These are phyloP conservation scores for Candida dendrica DNA, from an alignment of 805 yeast genomes.

Conservation along the genomic window DNA sequence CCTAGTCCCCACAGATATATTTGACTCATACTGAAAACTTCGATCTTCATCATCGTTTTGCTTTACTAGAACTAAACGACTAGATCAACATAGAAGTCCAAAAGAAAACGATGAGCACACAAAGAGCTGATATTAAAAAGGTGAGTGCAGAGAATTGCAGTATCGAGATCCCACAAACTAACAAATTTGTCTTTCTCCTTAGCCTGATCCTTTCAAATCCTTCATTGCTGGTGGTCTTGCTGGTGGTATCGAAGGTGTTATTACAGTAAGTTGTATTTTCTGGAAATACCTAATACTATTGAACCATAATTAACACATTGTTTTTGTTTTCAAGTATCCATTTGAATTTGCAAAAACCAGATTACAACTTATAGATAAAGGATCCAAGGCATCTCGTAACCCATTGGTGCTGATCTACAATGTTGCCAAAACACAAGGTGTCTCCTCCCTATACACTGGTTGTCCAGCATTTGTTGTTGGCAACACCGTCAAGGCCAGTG, in stretches of 20 bases:
- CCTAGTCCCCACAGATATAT: no score
- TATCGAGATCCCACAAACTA: no score
- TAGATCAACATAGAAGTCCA: no score
- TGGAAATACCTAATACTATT: no score
- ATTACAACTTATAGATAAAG: slow-evolving; percentile 69
- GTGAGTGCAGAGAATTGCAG: no score
- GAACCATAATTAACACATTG: slow-evolving; percentile 1
- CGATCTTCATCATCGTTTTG: no score
- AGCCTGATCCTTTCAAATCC: slow-evolving; percentile 65
- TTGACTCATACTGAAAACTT: no score
- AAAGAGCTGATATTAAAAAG: no score
- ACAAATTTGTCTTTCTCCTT: not conserved
- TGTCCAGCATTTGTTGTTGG: slow-evolving; percentile 97
- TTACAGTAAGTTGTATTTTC: slow-evolving; percentile 54
- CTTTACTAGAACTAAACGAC: no score
- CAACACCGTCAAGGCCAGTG: slow-evolving; percentile 94
- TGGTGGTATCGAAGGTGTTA: slow-evolving; percentile 89
- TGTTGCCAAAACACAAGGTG: slow-evolving; percentile 72
- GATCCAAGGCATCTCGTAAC: slow-evolving; percentile 62
- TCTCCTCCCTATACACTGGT: slow-evolving; percentile 78
- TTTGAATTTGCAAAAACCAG: slow-evolving; percentile 96
- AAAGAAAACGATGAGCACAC: no score
- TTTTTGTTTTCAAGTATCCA: slow-evolving; percentile 45
- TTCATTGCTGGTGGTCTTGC: slow-evolving; percentile 95
- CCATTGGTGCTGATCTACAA: slow-evolving; percentile 76